A percentile compares a stretch with the other conserved stretches of the same genome.
Conservation (phyloP, 1,284 basidiomycete species). For the Sporisorium sorghi region DNA sequence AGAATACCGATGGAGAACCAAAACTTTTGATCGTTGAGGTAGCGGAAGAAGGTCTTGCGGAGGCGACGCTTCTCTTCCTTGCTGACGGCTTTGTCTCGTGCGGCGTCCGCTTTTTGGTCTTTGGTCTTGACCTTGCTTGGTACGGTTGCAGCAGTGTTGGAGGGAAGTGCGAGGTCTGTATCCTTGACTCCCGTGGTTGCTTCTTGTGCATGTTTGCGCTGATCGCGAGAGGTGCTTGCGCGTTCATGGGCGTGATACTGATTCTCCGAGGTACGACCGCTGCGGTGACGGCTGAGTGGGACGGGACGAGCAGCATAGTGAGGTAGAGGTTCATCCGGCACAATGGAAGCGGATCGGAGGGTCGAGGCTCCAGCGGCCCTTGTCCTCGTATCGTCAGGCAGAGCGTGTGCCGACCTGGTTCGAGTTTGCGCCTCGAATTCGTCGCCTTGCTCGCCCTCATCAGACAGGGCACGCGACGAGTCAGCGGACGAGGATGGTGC, state of each 20-base stretch:
- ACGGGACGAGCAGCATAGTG: conserved; percentile 13
- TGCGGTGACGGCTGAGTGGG: conserved; percentile 25
- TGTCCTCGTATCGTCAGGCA: conserved; percentile 38
- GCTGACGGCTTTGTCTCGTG: conserved; percentile 18
- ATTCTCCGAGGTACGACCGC: conserved; percentile 35
- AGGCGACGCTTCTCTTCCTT: conserved; percentile 40
- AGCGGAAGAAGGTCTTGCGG: conserved; percentile 35
- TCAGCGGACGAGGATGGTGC: conserved; percentile 12
- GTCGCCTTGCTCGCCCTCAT: conserved; percentile 9
- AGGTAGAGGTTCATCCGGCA: conserved; percentile 24
- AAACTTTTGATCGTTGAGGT: conserved; percentile 41
- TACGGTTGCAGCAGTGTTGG: conserved; percentile 18
- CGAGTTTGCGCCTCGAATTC: conserved; percentile 6
- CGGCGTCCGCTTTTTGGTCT: conserved; percentile 13
- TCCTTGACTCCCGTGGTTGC: conserved; percentile 12
- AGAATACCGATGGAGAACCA: conserved; percentile 51
- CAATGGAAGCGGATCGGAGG: conserved; percentile 25
- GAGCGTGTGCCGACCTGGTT: conserved; percentile 12
- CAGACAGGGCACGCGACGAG: conserved; percentile 12
- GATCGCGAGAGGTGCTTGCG: conserved; percentile 22
- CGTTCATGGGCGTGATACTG: conserved; percentile 26
- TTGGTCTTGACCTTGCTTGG: conserved; percentile 4
- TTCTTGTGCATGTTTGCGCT: conserved; percentile 45
- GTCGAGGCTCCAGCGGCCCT: conserved; percentile 37
- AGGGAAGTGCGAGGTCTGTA: conserved; percentile 18